These are phyloP conservation scores for Sanghuangporus baumii DNA, from an alignment of 1,284 basidiomycete genomes.

Conservation along the genomic window DNA sequence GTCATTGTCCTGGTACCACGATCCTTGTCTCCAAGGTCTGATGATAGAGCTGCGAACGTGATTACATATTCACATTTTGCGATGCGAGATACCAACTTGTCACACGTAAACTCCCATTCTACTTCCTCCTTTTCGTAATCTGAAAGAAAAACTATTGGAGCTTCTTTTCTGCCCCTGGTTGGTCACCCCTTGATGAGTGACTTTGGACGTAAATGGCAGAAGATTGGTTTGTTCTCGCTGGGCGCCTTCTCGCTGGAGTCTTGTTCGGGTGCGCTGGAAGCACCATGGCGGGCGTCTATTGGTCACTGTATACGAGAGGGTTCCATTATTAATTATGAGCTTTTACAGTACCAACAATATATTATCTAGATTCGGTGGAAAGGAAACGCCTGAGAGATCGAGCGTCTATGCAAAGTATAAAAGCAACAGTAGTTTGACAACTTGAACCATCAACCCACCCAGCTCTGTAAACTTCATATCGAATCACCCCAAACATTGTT, in stretches of 20 bases:
- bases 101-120: too few relatives aligned
- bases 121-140: too few relatives aligned
- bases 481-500: background rate
- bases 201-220: too few relatives aligned
- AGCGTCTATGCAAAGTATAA: background rate
- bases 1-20: too few relatives aligned
- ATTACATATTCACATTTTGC: too few relatives aligned
- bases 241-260: background rate
- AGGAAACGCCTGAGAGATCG: background rate
- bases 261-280: background rate
- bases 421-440: background rate
- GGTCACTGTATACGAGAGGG: background rate
- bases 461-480: background rate
- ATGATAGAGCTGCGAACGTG: too few relatives aligned
- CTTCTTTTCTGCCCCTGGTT: too few relatives aligned
- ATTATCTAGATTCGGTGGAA: background rate
- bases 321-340: background rate
- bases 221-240: too few relatives aligned
- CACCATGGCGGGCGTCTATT: background rate
- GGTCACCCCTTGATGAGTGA: too few relatives aligned
- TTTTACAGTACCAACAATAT: background rate
- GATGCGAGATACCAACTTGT: too few relatives aligned
- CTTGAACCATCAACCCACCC: background rate
- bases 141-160: too few relatives aligned
- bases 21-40: too few relatives aligned